Evolutionary conservation across 2,329 filamentous ascomycete species (phyloP).

Genomic region (Daldinia eschscholtzii): DNA sequence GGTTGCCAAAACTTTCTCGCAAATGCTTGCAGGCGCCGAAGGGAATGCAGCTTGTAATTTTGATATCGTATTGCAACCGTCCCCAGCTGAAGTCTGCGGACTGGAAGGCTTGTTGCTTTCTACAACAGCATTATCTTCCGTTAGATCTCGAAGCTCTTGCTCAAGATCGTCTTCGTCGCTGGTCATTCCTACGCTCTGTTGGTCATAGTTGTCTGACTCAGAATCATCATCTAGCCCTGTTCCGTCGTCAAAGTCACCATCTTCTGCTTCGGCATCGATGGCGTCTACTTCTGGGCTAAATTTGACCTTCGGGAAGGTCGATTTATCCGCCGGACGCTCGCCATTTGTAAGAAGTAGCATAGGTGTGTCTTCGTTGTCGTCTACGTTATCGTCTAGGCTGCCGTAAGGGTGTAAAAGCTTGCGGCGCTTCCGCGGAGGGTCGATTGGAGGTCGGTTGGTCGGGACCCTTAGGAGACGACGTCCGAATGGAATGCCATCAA

Average conservation of each 20-base stretch:
- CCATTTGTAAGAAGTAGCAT: conserved; percentile 54
- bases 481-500: conserved; percentile 89
- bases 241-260: conserved; percentile 48
- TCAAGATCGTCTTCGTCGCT: conserved; percentile 55
- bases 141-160: conserved; percentile 60
- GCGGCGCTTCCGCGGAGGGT: conserved; percentile 77
- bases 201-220: conserved; percentile 21
- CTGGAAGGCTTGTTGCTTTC: conserved; percentile 22
- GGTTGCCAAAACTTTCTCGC: conserved; percentile 55
- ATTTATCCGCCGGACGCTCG: conserved; percentile 40
- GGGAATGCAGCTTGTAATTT: conserved; percentile 62
- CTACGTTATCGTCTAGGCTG: conserved; percentile 51
- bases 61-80: conserved; percentile 52
- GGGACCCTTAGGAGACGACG: conserved; percentile 73
- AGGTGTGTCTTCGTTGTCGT: conserved; percentile 50
- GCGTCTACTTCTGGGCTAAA: conserved; percentile 52
- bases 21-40: conserved; percentile 52
- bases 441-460: conserved; percentile 72
- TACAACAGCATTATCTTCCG: conserved; percentile 47
- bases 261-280: conserved; percentile 53
- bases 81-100: conserved; percentile 35
- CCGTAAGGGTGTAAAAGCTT: conserved; percentile 61
- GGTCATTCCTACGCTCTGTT: conserved; percentile 34
- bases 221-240: conserved; percentile 14
- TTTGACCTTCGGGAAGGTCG: conserved; percentile 45